Base-by-base conservation (phyloP, 371 early-diverging fungal genomes). In the Mucor lusitanicus region DNA sequence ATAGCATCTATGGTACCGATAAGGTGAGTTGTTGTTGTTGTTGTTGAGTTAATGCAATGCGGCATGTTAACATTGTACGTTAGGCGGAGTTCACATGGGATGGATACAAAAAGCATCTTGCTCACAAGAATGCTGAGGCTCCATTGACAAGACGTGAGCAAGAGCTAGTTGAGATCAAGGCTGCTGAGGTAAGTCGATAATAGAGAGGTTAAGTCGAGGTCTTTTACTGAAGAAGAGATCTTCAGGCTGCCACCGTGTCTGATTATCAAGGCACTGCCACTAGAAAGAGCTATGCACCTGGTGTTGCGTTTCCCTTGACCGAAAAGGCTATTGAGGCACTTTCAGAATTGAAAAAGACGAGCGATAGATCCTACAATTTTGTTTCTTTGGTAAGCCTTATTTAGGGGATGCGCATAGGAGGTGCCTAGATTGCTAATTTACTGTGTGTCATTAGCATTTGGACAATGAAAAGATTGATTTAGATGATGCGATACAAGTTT, bases 111-210 rank as follows among this genome's bases (percentile, higher is more conserved):
- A 85, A 78, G 55, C 95, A 96, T 75, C 59, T 86, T 11, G 78
- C 74, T 32, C 93, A 93, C 64, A 86, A 88, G 62, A 75, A 83
- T 17, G 91, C 94, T 0, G 89, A 81, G 2, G 93, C 92, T 13
- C 97, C 97, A 1, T 69, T 93, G 72, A 93, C 95, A 13, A 89
- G 88, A 73, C 90, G 91, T 50, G 97, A 96, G 72, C 79, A 79
- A 62, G 94, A 94, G 74, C 65, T 90, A 61, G 87, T 85, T 64
- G 87, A 88, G 66, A 82, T 93, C 56, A 86, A 84, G 50, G 76
- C 80, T 11, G 84, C 86, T 17, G 92, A 94, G 82, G 86, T 87
- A 75, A 65, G 42, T 7, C 3, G 30, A 30, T 30, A 30, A n/a
- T n/a, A n/a, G n/a, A n/a, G 30, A 30, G 30, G 30, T 3, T 2